Evolutionary conservation across 2,329 filamentous ascomycete species (phyloP).

Genomic region (Fusarium nematophilum): DNA sequence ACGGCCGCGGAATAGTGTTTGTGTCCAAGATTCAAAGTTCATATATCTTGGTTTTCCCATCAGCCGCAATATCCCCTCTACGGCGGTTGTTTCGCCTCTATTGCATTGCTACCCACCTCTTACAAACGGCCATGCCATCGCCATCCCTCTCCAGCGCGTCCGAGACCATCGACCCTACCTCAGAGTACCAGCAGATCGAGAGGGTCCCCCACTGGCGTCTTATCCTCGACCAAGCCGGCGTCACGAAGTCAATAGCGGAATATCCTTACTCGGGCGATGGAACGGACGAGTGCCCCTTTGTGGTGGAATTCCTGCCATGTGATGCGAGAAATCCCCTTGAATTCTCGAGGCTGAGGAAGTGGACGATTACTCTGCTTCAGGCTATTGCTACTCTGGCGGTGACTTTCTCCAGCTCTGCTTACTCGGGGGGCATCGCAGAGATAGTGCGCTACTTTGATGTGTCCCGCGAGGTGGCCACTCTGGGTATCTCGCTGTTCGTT

Average conservation of each 20-base stretch:
- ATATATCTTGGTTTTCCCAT: too few species aligned
- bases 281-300: conserved; percentile 72
- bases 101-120: too few species aligned
- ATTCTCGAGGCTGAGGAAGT: conserved; percentile 68
- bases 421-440: conserved; percentile 65
- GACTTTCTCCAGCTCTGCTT: conserved; percentile 75
- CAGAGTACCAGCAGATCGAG: too few species aligned
- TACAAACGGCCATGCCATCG: too few species aligned
- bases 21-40: too few species aligned
- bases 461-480: conserved; percentile 63
- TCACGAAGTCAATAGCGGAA: neutral
- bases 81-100: too few species aligned
- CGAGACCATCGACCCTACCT: too few species aligned
- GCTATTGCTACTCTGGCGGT: conserved; percentile 75
- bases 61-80: too few species aligned
- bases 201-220: too few species aligned
- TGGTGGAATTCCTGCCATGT: conserved; percentile 74
- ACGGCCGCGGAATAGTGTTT: too few species aligned
- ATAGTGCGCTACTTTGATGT: conserved; percentile 66
- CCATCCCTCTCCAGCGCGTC: too few species aligned
- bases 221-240: neutral
- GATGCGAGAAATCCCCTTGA: conserved; percentile 75
- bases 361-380: conserved; percentile 64
- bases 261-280: conserved; percentile 66
- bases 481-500: conserved; percentile 73